A percentile compares a stretch with the other conserved stretches of the same genome.
These are phyloP conservation scores for Aspergillus conjunctus DNA, from an alignment of 495 filamentous ascomycete genomes.

Conservation along the genomic window DNA sequence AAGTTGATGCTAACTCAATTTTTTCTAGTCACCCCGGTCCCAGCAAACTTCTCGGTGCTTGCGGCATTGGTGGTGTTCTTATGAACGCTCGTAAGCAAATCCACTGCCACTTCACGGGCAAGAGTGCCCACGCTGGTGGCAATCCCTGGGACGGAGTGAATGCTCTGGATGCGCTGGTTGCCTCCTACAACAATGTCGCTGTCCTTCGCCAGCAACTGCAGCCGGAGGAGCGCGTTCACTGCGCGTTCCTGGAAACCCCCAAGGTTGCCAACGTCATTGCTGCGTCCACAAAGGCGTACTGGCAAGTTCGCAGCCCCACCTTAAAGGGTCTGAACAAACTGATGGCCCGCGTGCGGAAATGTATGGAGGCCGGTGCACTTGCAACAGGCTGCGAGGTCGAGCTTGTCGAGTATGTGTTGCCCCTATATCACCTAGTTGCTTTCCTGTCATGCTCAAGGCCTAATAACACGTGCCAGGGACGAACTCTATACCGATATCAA, in stretches of 20 bases:
- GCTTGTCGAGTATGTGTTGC: slow-evolving; percentile 40
- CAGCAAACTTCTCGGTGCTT: slow-evolving; percentile 29
- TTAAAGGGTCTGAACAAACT: slow-evolving; percentile 50
- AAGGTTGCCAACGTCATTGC: slow-evolving; percentile 65
- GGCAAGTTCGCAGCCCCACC: slow-evolving; percentile 53
- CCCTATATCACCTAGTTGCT: neutral
- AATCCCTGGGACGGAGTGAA: slow-evolving; percentile 67
- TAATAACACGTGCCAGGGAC: slow-evolving; percentile 25
- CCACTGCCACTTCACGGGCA: slow-evolving; percentile 38
- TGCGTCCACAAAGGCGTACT: slow-evolving; percentile 54
- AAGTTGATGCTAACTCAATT: neutral
- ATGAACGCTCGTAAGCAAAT: slow-evolving; percentile 47
- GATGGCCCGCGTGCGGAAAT: slow-evolving; percentile 53
- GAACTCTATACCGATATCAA: slow-evolving; percentile 61
- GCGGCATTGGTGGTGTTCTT: slow-evolving; percentile 36
- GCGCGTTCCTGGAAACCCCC: slow-evolving; percentile 61
- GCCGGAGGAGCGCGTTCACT: slow-evolving; percentile 61
- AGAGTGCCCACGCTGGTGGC: slow-evolving; percentile 58
- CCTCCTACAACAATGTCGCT: slow-evolving; percentile 62
- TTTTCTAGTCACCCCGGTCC: slow-evolving; percentile 35
- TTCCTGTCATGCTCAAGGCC: neutral
- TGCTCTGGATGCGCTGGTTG: slow-evolving; percentile 62
- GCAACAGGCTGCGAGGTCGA: slow-evolving; percentile 61
- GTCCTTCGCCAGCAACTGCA: slow-evolving; percentile 65
- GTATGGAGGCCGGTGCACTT: slow-evolving; percentile 60